Base-by-base conservation (phyloP, 345 rosid species). In the Brassica carinata region DNA sequence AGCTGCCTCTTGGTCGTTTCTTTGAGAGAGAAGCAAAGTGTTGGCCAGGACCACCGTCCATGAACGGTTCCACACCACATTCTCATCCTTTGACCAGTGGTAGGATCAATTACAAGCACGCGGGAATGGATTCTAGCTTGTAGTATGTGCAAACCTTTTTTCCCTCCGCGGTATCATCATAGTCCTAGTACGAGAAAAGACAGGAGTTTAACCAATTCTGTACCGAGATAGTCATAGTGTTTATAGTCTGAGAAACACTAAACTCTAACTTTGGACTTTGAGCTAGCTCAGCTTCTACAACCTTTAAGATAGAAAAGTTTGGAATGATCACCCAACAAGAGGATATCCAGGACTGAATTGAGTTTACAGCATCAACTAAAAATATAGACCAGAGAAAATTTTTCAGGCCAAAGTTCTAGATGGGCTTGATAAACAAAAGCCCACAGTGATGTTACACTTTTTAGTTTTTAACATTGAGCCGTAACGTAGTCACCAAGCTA, bases 41-140 rank as follows among this genome's bases (percentile, higher is more conserved):
- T 77, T 92, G 88, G 70, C 90, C 86, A 8, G 98, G 98, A 74
- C 97, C 96, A 75, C 97, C 93, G 78, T 96, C 99, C 97, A 96
- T 85, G 86, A 88, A 96, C 15, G 87, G 89, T 91, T 77, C 99
- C 97, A 79, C 67, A 71, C 99, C 99, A 94, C 48, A 85, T 84
- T 63, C 88, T 89, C 97, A 94, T 94, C 84, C 87, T 94, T 83
- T 96, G 97, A 67, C 98, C 99, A 2, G 99, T 94, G 79, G 95
- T 89, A 67, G 99, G 99, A 76, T 96, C 99, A 45, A 96, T 85
- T 71, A 96, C 92, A 7, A 96, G 98, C 68, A 96, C 92, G 38
- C 97, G 5, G 99, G 99, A 81, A 92, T 84, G 4, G 91, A 88
- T 82, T 90, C 94, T 79, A 96, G 83, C 79, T 82, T 89, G 87